These are phyloP conservation scores for Grammothele lineata DNA, from an alignment of 768 basidiomycete genomes.

Conservation along the genomic window DNA sequence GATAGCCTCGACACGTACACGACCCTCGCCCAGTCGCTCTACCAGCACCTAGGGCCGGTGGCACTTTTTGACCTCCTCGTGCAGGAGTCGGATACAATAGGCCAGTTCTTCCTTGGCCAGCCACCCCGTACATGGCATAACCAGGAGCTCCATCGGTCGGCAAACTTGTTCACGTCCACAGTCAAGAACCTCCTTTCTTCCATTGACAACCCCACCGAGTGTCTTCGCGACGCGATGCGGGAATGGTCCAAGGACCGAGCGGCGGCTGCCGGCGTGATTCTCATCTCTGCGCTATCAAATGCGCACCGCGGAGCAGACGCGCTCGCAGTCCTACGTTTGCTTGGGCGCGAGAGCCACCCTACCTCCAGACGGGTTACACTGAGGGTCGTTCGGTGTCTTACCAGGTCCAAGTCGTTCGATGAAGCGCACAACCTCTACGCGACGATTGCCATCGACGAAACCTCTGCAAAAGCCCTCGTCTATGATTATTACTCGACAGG, in stretches of 20 bases:
- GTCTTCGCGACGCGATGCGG: conserved; percentile 22
- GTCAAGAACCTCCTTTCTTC: no score
- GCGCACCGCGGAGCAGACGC: no score
- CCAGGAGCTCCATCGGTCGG: no score
- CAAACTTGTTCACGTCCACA: no score
- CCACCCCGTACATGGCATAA: no score
- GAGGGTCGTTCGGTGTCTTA: neutral
- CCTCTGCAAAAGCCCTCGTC: neutral
- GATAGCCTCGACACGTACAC: conserved; percentile 32
- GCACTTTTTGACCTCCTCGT: conserved; percentile 38
- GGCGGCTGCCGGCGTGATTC: conserved; percentile 6
- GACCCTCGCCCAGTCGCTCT: conserved; percentile 33
- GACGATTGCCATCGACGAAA: no score
- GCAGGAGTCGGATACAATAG: conserved; percentile 31
- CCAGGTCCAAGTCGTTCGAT: conserved; percentile 21
- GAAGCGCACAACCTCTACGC: conserved; percentile 43
- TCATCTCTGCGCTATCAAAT: neutral
- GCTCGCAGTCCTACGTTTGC: no score
- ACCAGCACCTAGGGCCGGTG: conserved; percentile 28
- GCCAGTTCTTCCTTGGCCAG: conserved; percentile 26
- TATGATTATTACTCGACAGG: conserved; percentile 39
- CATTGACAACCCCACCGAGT: conserved; percentile 15
- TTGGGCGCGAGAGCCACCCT: no score
- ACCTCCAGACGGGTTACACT: no score
- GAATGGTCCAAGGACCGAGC: conserved; percentile 30